A percentile compares a stretch with the other conserved stretches of the same genome.
phyloP scores from a whole-genome alignment of 75 land plant species.

The Selaginella tamariscina region DNA sequence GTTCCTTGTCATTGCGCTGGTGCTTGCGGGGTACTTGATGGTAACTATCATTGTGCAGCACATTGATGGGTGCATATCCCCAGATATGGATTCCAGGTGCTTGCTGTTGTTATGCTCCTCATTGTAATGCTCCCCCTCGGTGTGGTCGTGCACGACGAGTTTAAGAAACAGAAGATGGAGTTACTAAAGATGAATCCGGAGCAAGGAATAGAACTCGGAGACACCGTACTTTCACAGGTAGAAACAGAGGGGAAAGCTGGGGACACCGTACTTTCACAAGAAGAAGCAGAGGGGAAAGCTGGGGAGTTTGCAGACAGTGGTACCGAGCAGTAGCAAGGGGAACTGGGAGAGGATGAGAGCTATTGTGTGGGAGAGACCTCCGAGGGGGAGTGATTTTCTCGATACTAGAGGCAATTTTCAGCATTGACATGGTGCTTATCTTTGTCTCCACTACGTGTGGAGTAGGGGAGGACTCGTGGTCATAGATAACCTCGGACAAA shows the following conservation, averaged over 20 bases:
- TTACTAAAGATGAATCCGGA: background rate
- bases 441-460: slow-evolving; percentile 30
- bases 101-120: slow-evolving; percentile 26
- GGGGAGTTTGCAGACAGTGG: background rate
- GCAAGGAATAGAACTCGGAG: background rate
- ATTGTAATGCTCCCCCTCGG: slow-evolving; percentile 26
- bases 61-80: slow-evolving; percentile 1
- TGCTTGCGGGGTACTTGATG: slow-evolving; percentile 33
- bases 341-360: background rate
- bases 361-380: slow-evolving; percentile 14
- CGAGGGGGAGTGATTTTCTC: slow-evolving; percentile 44
- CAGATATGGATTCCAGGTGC: slow-evolving; percentile 11
- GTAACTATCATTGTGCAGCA: slow-evolving; percentile 25
- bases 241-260: background rate
- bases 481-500: slow-evolving; percentile 38
- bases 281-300: background rate
- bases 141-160: slow-evolving; percentile 30
- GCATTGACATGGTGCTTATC: slow-evolving; percentile 29
- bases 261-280: background rate
- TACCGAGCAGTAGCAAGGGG: background rate
- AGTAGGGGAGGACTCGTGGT: slow-evolving; percentile 39
- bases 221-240: background rate
- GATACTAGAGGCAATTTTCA: slow-evolving; percentile 38
- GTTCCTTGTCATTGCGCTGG: slow-evolving; percentile 29
- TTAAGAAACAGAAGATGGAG: slow-evolving; percentile 11